phyloP scores from a whole-genome alignment of 805 yeast species.

The Kregervanrija pseudodelftensis region DNA sequence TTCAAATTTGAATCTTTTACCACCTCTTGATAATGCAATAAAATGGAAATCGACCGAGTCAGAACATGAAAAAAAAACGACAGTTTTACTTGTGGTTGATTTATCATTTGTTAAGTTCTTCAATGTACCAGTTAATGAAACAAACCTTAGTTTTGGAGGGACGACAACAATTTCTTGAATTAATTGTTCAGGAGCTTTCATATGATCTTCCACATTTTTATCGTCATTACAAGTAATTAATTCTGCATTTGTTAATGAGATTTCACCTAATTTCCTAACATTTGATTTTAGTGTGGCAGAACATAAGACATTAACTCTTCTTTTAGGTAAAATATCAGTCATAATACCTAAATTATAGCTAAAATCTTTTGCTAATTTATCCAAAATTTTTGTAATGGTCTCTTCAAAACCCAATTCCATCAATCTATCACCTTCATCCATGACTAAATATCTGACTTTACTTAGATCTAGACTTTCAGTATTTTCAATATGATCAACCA shows the following conservation, averaged over 20 bases:
- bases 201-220: conserved; percentile 16
- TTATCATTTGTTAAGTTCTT: conserved; percentile 34
- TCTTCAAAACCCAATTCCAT: conserved; percentile 97
- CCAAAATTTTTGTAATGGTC: conserved; percentile 71
- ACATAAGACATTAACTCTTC: conserved; percentile 75
- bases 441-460: conserved; percentile 74
- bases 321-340: conserved; percentile 39
- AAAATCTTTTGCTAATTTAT: conserved; percentile 42
- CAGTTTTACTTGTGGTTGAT: conserved; percentile 40
- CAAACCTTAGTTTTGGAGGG: conserved; percentile 88
- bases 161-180: conserved; percentile 73
- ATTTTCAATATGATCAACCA: conserved; percentile 90
- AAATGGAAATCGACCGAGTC: conserved; percentile 96
- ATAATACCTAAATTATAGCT: conserved; percentile 37
- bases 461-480: conserved; percentile 69
- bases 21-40: conserved; percentile 59
- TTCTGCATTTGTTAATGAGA: conserved; percentile 64
- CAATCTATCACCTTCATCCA: conserved; percentile 95
- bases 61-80: conserved; percentile 88
- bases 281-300: conserved; percentile 88
- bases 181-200: conserved; percentile 82
- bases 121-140: conserved; percentile 64
- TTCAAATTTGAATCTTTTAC: conserved; percentile 28
- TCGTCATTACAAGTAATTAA: conserved; percentile 44
- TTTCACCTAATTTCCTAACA: conserved; percentile 74